Conservation (phyloP, 768 basidiomycete genomes). For the Mycena rebaudengoi region DNA sequence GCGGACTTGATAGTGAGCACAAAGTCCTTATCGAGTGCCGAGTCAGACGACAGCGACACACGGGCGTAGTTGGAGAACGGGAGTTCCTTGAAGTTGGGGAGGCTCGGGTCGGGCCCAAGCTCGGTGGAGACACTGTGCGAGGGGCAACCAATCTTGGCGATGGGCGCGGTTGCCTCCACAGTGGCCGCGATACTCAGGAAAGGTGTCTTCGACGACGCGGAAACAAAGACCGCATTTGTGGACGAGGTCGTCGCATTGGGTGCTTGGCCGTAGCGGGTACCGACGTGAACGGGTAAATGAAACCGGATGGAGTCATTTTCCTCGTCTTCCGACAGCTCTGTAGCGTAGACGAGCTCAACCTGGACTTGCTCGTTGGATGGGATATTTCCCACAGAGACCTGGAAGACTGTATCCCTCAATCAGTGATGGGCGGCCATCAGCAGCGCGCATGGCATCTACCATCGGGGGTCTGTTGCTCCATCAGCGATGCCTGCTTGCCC, state of each 20-base stretch:
- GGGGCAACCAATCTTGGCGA: conserved; percentile 13
- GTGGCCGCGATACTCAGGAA: neutral
- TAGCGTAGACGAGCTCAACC: conserved; percentile 7
- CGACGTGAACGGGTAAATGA: conserved; percentile 1
- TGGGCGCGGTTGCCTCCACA: conserved; percentile 11
- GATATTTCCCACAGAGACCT: conserved; percentile 13
- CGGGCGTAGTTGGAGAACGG: conserved; percentile 16
- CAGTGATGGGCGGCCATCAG: neutral
- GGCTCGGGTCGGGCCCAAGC: conserved; percentile 19
- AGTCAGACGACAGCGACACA: neutral
- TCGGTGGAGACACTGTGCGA: conserved; percentile 21
- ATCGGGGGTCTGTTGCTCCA: conserved; percentile 11
- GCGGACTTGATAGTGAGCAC: conserved; percentile 48
- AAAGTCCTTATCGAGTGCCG: conserved; percentile 44
- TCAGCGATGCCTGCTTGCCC: conserved; percentile 8
- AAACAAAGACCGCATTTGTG: no score
- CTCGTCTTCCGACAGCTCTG: conserved; percentile 6
- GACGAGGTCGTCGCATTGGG: neutral
- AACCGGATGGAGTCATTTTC: conserved; percentile 9
- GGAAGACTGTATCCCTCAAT: conserved; percentile 7
- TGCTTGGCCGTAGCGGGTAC: conserved; percentile 14
- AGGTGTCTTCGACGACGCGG: neutral
- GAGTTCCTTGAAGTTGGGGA: conserved; percentile 14
- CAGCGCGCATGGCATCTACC: neutral
- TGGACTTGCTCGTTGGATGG: neutral